These are phyloP conservation scores for Ceratobasidium theobromae DNA, from an alignment of 1,284 basidiomycete species.

Conservation along the genomic window DNA sequence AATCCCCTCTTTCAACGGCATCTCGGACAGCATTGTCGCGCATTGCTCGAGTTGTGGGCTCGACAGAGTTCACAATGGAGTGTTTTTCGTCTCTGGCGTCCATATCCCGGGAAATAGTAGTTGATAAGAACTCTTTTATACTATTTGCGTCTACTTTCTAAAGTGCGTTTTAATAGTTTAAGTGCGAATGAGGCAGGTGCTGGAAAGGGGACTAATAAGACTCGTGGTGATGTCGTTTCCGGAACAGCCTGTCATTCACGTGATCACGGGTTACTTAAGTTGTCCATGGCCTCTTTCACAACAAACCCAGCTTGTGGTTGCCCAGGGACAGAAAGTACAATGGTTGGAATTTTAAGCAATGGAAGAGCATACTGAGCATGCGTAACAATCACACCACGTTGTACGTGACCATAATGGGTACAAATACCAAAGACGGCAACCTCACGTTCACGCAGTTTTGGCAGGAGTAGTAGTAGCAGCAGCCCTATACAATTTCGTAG, in stretches of 20 bases:
- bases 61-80: background rate
- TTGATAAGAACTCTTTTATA: too few species aligned
- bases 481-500: background rate
- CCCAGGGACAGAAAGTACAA: conserved; percentile 6
- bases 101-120: too few species aligned
- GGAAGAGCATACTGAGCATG: conserved; percentile 26
- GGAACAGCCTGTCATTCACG: background rate
- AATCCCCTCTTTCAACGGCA: conserved; percentile 43
- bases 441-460: conserved; percentile 11
- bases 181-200: background rate
- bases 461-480: background rate
- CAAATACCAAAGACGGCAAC: background rate
- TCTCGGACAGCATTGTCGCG: conserved; percentile 1
- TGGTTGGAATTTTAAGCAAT: conserved; percentile 22
- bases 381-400: conserved; percentile 26
- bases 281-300: too few species aligned
- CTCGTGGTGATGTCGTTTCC: conserved; percentile 1
- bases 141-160: too few species aligned
- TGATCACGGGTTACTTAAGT: background rate
- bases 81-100: background rate
- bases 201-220: background rate
- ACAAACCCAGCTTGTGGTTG: too few species aligned
- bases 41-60: background rate
- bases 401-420: conserved; percentile 21
- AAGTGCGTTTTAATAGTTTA: too few species aligned